Conservation (phyloP, 2,329 filamentous ascomycete genomes). For the Aspergillus udagawae region DNA sequence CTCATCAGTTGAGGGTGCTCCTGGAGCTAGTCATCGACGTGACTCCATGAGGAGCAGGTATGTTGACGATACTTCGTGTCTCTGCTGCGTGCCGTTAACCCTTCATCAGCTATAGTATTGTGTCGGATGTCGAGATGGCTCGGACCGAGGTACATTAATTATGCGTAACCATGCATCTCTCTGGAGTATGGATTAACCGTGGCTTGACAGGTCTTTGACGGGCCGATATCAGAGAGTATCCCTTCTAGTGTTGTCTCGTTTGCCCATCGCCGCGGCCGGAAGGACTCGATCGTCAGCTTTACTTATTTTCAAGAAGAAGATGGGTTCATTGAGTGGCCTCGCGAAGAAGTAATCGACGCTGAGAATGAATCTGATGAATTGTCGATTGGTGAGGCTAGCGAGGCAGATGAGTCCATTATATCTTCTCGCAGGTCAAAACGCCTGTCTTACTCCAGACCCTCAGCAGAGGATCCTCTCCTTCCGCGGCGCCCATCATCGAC, state of each 20-base stretch:
- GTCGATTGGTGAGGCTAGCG: constrained; percentile 37
- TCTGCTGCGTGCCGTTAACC: constrained; percentile 15
- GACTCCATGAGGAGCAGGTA: constrained; percentile 41
- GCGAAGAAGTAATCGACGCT: constrained; percentile 46
- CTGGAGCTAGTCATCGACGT: constrained; percentile 25
- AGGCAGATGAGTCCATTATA: constrained; percentile 33
- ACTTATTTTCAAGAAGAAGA: constrained; percentile 77
- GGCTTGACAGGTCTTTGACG: constrained; percentile 66
- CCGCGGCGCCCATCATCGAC: constrained; percentile 66
- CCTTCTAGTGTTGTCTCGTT: constrained; percentile 92
- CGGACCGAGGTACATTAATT: constrained; percentile 70
- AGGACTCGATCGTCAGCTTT: constrained; percentile 84
- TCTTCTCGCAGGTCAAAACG: constrained; percentile 30
- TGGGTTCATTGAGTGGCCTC: constrained; percentile 50
- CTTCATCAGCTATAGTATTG: constrained; percentile 61
- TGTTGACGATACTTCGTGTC: not conserved
- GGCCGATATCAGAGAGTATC: constrained; percentile 92
- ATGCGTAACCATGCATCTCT: not conserved
- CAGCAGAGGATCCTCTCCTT: constrained; percentile 59
- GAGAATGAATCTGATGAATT: constrained; percentile 43
- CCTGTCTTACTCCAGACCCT: constrained; percentile 38
- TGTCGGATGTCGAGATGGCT: constrained; percentile 98
- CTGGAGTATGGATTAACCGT: constrained; percentile 6
- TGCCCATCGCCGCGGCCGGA: constrained; percentile 72
- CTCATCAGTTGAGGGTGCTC: constrained; percentile 18